Percentiles rank a stretch among this genome's conserved stretches.
phyloP scores from a whole-genome alignment of 2,329 filamentous ascomycete genomes.

The Fusarium hostae region DNA sequence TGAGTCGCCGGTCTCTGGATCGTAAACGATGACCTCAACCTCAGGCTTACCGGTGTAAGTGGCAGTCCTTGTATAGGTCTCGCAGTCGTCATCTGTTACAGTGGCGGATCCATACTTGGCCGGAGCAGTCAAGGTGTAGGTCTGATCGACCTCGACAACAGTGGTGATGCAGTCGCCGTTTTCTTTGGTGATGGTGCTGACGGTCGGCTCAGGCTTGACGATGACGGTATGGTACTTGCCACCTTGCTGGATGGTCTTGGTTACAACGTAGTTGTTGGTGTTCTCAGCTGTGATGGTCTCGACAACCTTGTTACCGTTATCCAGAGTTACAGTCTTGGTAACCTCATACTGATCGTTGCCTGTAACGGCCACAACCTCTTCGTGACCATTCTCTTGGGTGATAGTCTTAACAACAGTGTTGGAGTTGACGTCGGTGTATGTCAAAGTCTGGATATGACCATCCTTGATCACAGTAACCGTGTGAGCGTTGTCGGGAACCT shows the following conservation, averaged over 20 bases:
- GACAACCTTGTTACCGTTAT: slow-evolving; percentile 22
- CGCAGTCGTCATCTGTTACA: slow-evolving; percentile 32
- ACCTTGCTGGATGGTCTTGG: slow-evolving; percentile 40
- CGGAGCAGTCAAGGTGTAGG: slow-evolving; percentile 42
- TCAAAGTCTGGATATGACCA: slow-evolving; percentile 34
- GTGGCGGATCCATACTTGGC: slow-evolving; percentile 41
- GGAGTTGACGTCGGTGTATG: slow-evolving; percentile 18
- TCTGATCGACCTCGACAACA: slow-evolving; percentile 24
- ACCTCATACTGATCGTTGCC: slow-evolving; percentile 1
- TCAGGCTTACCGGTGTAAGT: slow-evolving; percentile 39
- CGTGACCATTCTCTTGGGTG: slow-evolving; percentile 27
- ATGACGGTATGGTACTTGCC: slow-evolving; percentile 40
- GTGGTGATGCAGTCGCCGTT: slow-evolving; percentile 33
- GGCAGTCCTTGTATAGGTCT: slow-evolving; percentile 33
- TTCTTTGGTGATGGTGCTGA: slow-evolving; percentile 35
- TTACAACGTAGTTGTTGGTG: slow-evolving; percentile 29
- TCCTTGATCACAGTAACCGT: slow-evolving; percentile 33
- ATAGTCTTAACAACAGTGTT: slow-evolving; percentile 24
- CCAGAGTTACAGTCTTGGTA: slow-evolving; percentile 27
- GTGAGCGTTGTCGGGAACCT: neutral
- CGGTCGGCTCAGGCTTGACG: slow-evolving; percentile 27
- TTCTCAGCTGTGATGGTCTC: slow-evolving; percentile 33
- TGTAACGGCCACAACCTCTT: slow-evolving; percentile 24
- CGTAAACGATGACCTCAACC: slow-evolving; percentile 48
- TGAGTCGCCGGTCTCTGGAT: slow-evolving; percentile 47